A percentile compares a stretch with the other conserved stretches of the same genome.
These are phyloP conservation scores for Avicennia marina DNA, from an alignment of 257 asterid species.

Conservation along the genomic window DNA sequence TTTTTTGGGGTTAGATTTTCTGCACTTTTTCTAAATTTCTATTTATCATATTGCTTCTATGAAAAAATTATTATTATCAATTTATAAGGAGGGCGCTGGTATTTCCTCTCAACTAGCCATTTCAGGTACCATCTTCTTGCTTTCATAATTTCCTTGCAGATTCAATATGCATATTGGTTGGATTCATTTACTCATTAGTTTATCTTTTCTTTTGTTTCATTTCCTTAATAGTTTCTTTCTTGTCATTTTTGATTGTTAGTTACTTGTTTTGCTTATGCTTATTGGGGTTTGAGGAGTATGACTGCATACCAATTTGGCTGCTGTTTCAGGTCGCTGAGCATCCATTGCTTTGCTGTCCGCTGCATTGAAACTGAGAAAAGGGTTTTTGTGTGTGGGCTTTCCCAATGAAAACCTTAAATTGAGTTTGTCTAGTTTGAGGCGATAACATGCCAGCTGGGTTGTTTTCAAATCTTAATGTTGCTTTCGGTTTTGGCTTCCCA, in stretches of 20 bases:
- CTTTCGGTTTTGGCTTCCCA: slow-evolving; percentile 35
- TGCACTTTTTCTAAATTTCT: not conserved
- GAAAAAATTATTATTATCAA: not conserved
- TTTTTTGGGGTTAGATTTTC: not conserved
- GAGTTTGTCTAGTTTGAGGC: slow-evolving; percentile 9
- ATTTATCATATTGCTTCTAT: not conserved
- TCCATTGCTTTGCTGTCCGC: slow-evolving; percentile 3
- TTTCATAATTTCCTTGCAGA: not conserved
- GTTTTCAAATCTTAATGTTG: slow-evolving; percentile 39
- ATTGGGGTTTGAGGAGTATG: not conserved
- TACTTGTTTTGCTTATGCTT: not conserved
- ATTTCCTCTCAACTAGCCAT: not conserved
- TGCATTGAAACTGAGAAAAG: not conserved
- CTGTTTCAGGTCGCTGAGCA: slow-evolving; percentile 15
- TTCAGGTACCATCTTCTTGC: slow-evolving; percentile 12
- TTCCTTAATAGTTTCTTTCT: not conserved
- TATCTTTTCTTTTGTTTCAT: not conserved
- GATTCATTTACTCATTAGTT: not conserved
- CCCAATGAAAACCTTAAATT: slow-evolving; percentile 16
- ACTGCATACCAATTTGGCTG: not conserved
- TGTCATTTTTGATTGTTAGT: not conserved
- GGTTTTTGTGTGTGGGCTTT: slow-evolving; percentile 1
- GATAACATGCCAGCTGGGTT: slow-evolving; percentile 50
- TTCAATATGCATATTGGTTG: not conserved
- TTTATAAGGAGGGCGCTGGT: slow-evolving; percentile 7